phyloP scores from a whole-genome alignment of 129 eudicot genomes.

The Scalesia atractyloides region DNA sequence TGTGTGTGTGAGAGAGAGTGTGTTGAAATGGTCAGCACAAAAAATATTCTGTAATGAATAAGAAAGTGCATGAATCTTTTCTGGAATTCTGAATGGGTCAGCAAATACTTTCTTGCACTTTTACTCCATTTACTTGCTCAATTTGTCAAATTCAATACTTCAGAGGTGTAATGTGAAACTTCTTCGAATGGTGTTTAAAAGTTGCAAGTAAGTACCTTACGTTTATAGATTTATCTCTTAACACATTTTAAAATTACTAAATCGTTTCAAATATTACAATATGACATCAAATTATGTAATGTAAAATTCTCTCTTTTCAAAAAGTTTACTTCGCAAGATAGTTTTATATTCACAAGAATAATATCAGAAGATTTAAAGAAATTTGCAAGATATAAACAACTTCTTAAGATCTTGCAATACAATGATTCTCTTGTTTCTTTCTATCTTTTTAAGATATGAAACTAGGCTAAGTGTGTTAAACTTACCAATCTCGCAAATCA shows the following conservation, averaged over 20 bases:
- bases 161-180: neutral
- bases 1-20: constrained; percentile 16
- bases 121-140: constrained; percentile 21
- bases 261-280: neutral
- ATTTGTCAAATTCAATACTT: neutral
- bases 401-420: too few relatives aligned
- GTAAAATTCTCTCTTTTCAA: neutral
- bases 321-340: neutral
- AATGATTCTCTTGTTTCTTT: too few relatives aligned
- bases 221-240: neutral
- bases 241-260: neutral
- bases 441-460: too few relatives aligned
- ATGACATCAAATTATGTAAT: neutral
- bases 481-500: too few relatives aligned
- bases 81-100: constrained; percentile 57
- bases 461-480: too few relatives aligned
- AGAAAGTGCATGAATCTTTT: constrained; percentile 24
- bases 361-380: neutral
- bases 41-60: constrained; percentile 17
- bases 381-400: too few relatives aligned
- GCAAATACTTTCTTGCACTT: constrained; percentile 35
- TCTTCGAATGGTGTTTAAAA: neutral
- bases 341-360: neutral
- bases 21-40: constrained; percentile 38
- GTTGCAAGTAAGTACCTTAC: neutral